A percentile compares a stretch with the other conserved stretches of the same genome.
These are phyloP conservation scores for Eutrema japonicum DNA, from an alignment of 345 rosid species.

Conservation along the genomic window DNA sequence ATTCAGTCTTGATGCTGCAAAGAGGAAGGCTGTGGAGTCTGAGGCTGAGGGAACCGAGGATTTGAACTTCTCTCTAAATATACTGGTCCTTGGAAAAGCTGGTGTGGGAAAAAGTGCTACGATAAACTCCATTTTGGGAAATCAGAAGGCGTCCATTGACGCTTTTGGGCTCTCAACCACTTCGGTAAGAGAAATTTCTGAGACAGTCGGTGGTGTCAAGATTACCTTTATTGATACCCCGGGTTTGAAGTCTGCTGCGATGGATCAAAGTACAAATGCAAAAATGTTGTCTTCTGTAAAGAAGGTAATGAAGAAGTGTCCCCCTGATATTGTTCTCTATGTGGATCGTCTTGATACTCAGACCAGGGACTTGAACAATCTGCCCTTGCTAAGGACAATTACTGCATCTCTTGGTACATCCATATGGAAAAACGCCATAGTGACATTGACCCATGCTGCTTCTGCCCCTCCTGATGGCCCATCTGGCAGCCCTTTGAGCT, in stretches of 20 bases:
- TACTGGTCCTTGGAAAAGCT: slow-evolving; percentile 87
- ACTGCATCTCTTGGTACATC: slow-evolving; percentile 72
- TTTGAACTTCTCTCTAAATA: slow-evolving; percentile 68
- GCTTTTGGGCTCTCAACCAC: slow-evolving; percentile 82
- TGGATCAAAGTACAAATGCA: slow-evolving; percentile 73
- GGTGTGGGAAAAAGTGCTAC: slow-evolving; percentile 98
- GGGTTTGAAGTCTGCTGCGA: slow-evolving; percentile 77
- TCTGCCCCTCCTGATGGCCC: slow-evolving; percentile 99
- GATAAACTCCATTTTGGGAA: slow-evolving; percentile 83
- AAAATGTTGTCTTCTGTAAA: slow-evolving; percentile 70
- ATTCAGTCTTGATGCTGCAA: slow-evolving; percentile 83
- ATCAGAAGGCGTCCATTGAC: slow-evolving; percentile 63
- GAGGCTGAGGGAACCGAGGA: slow-evolving; percentile 71
- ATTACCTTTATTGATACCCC: slow-evolving; percentile 79
- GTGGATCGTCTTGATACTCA: slow-evolving; percentile 88
- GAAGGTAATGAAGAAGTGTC: slow-evolving; percentile 63
- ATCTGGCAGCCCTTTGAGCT: slow-evolving; percentile 81
- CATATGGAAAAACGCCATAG: slow-evolving; percentile 87
- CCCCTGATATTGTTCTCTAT: slow-evolving; percentile 88
- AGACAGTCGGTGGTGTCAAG: slow-evolving; percentile 70
- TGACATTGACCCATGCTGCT: slow-evolving; percentile 90
- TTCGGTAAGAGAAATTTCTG: slow-evolving; percentile 68
- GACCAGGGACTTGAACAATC: slow-evolving; percentile 82
- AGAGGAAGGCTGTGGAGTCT: slow-evolving; percentile 68
- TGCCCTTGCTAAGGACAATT: slow-evolving; percentile 74